Conservation (phyloP, 73 alveolate genomes). For the Paramecium bursaria region DNA sequence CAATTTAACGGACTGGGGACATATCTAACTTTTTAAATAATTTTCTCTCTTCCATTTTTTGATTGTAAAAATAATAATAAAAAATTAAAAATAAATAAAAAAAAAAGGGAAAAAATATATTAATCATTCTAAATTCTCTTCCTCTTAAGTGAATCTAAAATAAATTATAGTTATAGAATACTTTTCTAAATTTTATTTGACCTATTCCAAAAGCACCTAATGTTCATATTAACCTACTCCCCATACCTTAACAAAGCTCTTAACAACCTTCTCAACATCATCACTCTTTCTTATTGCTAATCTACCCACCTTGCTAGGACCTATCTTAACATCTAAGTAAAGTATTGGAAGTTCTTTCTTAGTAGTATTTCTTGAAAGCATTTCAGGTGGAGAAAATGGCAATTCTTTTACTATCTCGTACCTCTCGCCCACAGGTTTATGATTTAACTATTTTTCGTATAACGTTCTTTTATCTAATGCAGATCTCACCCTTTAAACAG, state of each 20-base stretch:
- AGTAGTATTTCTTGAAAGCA: not conserved
- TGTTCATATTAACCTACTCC: conserved; percentile 25
- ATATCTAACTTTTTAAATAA: no score
- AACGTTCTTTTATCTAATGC: conserved; percentile 22
- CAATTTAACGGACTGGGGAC: no score
- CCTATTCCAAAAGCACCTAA: conserved; percentile 6
- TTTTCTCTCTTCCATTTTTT: no score
- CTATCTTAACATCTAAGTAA: conserved; percentile 32
- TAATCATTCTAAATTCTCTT: no score
- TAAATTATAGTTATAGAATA: not conserved
- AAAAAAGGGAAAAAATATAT: no score
- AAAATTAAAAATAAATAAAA: no score
- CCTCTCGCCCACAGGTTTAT: conserved; percentile 53
- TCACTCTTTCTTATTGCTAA: conserved; percentile 44
- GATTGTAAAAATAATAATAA: no score
- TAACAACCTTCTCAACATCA: conserved; percentile 44
- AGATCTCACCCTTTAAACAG: conserved; percentile 23
- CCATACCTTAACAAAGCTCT: conserved; percentile 40
- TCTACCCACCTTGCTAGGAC: conserved; percentile 58
- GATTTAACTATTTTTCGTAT: not conserved
- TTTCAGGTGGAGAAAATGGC: conserved; percentile 55
- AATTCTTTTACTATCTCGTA: conserved; percentile 18
- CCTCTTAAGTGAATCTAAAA: no score
- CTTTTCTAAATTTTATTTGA: conserved; percentile 30
- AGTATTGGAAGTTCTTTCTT: conserved; percentile 38